A percentile compares a stretch with the other conserved stretches of the same genome.
phyloP scores from a whole-genome alignment of 2,329 filamentous ascomycete species.

The Talaromyces islandicus region DNA sequence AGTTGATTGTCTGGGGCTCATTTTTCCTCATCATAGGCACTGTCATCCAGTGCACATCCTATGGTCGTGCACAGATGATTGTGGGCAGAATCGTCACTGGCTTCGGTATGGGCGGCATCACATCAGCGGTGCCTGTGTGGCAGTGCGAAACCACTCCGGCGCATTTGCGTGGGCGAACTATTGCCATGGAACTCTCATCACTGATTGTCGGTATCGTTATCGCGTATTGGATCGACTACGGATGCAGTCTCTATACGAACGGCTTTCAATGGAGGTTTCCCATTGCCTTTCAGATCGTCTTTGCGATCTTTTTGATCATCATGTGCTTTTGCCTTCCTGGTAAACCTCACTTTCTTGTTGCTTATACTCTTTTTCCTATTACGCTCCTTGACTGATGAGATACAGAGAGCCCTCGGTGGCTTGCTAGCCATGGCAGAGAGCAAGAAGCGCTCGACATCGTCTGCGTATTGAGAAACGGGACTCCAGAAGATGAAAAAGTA shows the following conservation, averaged over 20 bases:
- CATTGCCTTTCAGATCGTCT: conserved; percentile 53
- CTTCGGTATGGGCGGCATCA: conserved; percentile 49
- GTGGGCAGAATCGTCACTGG: conserved; percentile 48
- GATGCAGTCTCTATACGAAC: conserved; percentile 45
- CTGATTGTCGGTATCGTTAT: conserved; percentile 48
- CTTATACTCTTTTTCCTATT: not conserved
- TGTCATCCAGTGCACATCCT: conserved; percentile 44
- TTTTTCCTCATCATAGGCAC: conserved; percentile 47
- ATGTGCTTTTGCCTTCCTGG: conserved; percentile 47
- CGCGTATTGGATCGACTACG: conserved; percentile 48
- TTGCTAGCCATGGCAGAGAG: conserved; percentile 51
- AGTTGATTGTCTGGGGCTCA: conserved; percentile 44
- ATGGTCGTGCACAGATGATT: conserved; percentile 44
- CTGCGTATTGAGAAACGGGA: conserved; percentile 42
- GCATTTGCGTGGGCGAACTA: conserved; percentile 45
- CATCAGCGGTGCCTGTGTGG: conserved; percentile 48
- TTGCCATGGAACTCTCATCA: conserved; percentile 48
- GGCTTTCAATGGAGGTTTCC: conserved; percentile 50
- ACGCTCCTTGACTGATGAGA: not conserved
- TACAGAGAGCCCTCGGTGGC: conserved; percentile 50
- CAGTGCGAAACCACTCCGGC: conserved; percentile 48
- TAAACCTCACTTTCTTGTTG: conserved; percentile 5
- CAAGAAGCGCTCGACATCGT: conserved; percentile 46
- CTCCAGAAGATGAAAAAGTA: conserved; percentile 40
- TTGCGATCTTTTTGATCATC: conserved; percentile 47